Evolutionary conservation across 768 basidiomycete genomes (phyloP).

Genomic region (Arthromyces matolae): DNA sequence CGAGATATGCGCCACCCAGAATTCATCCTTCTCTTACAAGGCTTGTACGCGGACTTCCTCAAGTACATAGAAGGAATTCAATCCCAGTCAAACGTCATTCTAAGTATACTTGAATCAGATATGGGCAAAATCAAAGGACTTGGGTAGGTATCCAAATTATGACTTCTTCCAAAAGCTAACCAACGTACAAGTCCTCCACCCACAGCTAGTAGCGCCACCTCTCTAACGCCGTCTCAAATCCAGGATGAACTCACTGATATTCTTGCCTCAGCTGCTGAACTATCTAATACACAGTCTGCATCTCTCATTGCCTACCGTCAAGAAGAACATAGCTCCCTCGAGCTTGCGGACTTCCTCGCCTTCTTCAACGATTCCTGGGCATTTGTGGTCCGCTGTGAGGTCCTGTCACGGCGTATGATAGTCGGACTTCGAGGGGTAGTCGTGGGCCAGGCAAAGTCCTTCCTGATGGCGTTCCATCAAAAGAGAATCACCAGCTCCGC

Average conservation of each 20-base stretch:
- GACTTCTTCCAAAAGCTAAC: not conserved
- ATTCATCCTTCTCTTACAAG: slow-evolving; percentile 59
- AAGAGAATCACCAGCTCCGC: slow-evolving; percentile 74
- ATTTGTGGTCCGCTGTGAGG: slow-evolving; percentile 87
- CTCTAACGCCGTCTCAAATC: slow-evolving; percentile 25
- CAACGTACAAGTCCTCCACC: not conserved
- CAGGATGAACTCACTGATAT: slow-evolving; percentile 74
- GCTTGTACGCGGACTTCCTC: slow-evolving; percentile 59
- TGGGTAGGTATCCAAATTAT: not conserved
- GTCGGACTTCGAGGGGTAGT: slow-evolving; percentile 86
- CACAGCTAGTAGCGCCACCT: slow-evolving; percentile 30
- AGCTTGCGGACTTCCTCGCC: slow-evolving; percentile 68
- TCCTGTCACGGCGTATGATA: slow-evolving; percentile 85
- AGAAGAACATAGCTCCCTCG: slow-evolving; percentile 74
- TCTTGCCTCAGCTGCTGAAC: slow-evolving; percentile 75
- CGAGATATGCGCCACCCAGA: slow-evolving; percentile 64
- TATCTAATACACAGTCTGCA: slow-evolving; percentile 79
- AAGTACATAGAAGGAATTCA: slow-evolving; percentile 68
- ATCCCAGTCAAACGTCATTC: slow-evolving; percentile 51
- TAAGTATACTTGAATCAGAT: slow-evolving; percentile 46
- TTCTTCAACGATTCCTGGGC: slow-evolving; percentile 86
- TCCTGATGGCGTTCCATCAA: slow-evolving; percentile 85
- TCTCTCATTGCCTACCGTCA: slow-evolving; percentile 73
- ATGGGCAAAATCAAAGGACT: slow-evolving; percentile 20
- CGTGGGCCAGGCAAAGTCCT: slow-evolving; percentile 86